Conservation (phyloP, 768 basidiomycete genomes). For the Tricholoma terreum region DNA sequence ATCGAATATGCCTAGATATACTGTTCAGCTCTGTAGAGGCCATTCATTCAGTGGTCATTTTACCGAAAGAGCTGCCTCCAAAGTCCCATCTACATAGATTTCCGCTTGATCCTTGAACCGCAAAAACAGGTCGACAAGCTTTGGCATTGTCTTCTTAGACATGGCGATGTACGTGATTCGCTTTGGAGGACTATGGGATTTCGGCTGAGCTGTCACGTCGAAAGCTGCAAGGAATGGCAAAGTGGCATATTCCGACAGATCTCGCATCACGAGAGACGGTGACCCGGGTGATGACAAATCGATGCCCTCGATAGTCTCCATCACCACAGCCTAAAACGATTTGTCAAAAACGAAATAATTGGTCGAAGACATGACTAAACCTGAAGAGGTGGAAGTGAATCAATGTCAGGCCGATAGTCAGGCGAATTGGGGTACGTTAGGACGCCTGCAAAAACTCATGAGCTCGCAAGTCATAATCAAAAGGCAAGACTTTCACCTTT, state of each 20-base stretch:
- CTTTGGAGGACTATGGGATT: constrained; percentile 46
- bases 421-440: constrained; percentile 79
- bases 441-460: constrained; percentile 45
- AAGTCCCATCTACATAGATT: constrained; percentile 77
- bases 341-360: neutral
- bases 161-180: constrained; percentile 87
- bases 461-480: neutral
- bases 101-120: constrained; percentile 56
- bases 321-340: constrained; percentile 55
- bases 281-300: constrained; percentile 60
- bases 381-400: constrained; percentile 77
- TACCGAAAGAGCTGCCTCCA: constrained; percentile 81
- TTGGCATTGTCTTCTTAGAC: constrained; percentile 85
- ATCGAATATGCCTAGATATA: constrained; percentile 72
- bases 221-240: constrained; percentile 86
- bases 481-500: constrained; percentile 48
- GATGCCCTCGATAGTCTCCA: constrained; percentile 67
- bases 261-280: constrained; percentile 73
- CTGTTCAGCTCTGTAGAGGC: neutral
- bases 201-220: constrained; percentile 45
- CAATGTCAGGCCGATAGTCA: constrained; percentile 88
- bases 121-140: constrained; percentile 74
- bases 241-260: constrained; percentile 81
- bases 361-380: constrained; percentile 31
- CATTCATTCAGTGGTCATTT: constrained; percentile 18